Evolutionary conservation across 129 eudicot species (phyloP).

Genomic region (Chrysanthemum makinoi): DNA sequence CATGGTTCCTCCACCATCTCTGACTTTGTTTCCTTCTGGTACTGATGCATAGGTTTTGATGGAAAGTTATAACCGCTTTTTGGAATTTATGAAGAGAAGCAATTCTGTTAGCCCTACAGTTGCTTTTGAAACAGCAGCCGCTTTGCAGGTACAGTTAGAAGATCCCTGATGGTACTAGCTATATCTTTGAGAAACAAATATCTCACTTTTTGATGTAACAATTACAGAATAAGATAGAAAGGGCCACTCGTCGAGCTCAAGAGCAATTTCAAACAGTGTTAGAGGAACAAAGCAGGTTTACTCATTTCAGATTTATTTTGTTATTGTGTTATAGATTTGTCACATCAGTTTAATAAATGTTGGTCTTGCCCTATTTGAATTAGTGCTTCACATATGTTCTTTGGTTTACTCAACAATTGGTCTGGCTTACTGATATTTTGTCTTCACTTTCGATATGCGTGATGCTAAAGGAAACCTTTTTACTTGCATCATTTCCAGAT

Average conservation of each 20-base stretch:
- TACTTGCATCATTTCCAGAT: slow-evolving; percentile 39
- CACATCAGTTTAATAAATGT: slow-evolving; percentile 6
- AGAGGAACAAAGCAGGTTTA: slow-evolving; percentile 96
- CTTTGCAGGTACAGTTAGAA: slow-evolving; percentile 67
- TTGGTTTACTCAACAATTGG: slow-evolving; percentile 4
- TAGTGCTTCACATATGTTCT: background rate
- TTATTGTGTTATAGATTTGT: background rate
- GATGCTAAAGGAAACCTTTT: slow-evolving; percentile 10
- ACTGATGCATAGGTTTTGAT: slow-evolving; percentile 51
- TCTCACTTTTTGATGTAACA: slow-evolving; percentile 21
- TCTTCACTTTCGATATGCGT: slow-evolving; percentile 4
- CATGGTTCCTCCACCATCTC: background rate
- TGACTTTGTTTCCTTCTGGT: slow-evolving; percentile 14
- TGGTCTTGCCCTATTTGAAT: background rate
- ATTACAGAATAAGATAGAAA: slow-evolving; percentile 84
- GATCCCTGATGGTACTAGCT: slow-evolving; percentile 9
- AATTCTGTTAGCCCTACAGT: slow-evolving; percentile 93
- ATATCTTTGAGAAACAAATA: slow-evolving; percentile 22
- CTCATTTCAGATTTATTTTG: slow-evolving; percentile 4
- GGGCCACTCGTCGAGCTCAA: slow-evolving; percentile 93
- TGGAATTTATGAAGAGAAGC: slow-evolving; percentile 84
- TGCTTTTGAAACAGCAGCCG: slow-evolving; percentile 98
- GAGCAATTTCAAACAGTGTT: slow-evolving; percentile 97
- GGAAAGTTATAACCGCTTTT: slow-evolving; percentile 73
- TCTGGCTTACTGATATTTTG: slow-evolving; percentile 11